A percentile compares a stretch with the other conserved stretches of the same genome.
These are phyloP conservation scores for Daldinia sp. DNA, from an alignment of 2,329 filamentous ascomycete species.

Conservation along the genomic window DNA sequence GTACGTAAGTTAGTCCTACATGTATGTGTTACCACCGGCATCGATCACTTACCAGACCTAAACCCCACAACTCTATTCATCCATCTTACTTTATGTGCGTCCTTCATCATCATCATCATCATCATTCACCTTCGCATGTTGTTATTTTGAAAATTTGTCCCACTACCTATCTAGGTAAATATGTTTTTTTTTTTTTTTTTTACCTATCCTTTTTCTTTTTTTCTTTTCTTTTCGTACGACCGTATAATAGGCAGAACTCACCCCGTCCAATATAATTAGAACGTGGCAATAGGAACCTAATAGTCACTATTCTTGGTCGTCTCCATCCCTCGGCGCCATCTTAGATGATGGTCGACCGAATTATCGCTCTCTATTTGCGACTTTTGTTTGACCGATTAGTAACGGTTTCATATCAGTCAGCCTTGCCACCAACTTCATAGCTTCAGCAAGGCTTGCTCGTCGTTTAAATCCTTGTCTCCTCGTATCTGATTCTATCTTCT, in stretches of 20 bases:
- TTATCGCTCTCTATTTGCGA: conserved; percentile 11
- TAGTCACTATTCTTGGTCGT: not conserved
- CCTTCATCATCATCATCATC: not conserved
- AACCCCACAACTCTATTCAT: conserved; percentile 41
- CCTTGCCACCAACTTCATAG: conserved; percentile 34
- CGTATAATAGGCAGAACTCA: conserved; percentile 14
- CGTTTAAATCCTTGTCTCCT: conserved; percentile 21
- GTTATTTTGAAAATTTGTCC: not conserved
- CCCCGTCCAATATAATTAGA: conserved; percentile 7
- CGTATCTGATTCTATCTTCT: conserved; percentile 22
- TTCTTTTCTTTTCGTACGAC: conserved; percentile 4
- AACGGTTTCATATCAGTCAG: conserved; percentile 18
- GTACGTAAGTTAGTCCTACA: too few species aligned
- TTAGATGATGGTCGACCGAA: conserved; percentile 14
- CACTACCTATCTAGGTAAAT: conserved; percentile 15
- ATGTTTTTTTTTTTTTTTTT: conserved; percentile 1
- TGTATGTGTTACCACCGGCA: not conserved
- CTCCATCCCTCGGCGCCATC: conserved; percentile 21
- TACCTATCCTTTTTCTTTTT: not conserved
- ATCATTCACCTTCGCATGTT: not conserved
- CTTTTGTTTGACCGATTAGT: conserved; percentile 15
- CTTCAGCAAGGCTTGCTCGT: conserved; percentile 31
- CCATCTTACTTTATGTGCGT: conserved; percentile 13
- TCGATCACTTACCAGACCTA: not conserved
- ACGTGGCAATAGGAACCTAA: conserved; percentile 14